Evolutionary conservation across 2,329 filamentous ascomycete genomes (phyloP).

Genomic region (Exophiala phaeomuriformis): DNA sequence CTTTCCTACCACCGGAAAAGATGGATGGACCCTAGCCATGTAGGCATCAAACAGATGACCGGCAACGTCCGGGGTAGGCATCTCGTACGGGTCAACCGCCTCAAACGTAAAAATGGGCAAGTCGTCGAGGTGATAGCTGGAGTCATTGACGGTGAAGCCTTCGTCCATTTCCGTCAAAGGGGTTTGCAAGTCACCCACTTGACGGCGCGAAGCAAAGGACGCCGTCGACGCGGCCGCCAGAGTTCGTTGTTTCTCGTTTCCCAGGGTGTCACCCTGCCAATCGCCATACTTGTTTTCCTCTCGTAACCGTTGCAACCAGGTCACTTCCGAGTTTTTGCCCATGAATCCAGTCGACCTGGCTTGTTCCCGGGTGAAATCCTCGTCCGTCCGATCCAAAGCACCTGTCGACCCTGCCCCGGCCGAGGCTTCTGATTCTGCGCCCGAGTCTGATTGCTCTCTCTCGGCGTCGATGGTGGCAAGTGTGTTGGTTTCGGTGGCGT

Average conservation of each 20-base stretch:
- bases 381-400: constrained; percentile 40
- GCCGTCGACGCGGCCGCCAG: constrained; percentile 9
- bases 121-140: constrained; percentile 41
- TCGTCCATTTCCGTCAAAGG: constrained; percentile 30
- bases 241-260: constrained; percentile 9
- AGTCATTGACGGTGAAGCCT: constrained; percentile 23
- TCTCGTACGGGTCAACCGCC: constrained; percentile 37
- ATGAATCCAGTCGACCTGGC: constrained; percentile 38
- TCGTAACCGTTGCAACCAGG: constrained; percentile 40
- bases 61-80: constrained; percentile 37
- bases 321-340: constrained; percentile 42
- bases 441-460: constrained; percentile 21
- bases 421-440: constrained; percentile 25
- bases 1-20: constrained; percentile 41
- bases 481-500: constrained; percentile 5
- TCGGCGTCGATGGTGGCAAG: constrained; percentile 25
- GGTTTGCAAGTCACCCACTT: constrained; percentile 26
- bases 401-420: constrained; percentile 36
- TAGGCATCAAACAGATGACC: constrained; percentile 39
- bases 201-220: constrained; percentile 18
- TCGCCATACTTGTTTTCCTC: constrained; percentile 35
- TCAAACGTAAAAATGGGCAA: constrained; percentile 36
- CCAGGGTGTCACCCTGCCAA: not conserved
- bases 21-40: constrained; percentile 37
- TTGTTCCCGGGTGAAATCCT: constrained; percentile 37